Evolutionary conservation across 2,329 filamentous ascomycete species (phyloP).

Genomic region (Aspergillus quadricinctus): DNA sequence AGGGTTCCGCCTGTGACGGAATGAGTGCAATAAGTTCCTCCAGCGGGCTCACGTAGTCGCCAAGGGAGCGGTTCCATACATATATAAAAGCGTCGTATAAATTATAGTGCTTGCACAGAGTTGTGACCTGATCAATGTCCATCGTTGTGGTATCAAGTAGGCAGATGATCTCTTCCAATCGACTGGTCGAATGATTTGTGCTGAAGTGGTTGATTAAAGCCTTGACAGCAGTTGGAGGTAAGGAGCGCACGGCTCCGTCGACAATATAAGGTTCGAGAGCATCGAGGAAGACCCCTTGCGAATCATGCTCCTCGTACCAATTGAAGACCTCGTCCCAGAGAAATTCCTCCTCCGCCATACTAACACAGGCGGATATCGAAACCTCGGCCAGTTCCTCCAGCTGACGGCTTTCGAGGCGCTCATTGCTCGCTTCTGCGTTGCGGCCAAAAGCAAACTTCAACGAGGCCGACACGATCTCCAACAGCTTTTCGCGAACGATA

Average conservation of each 20-base stretch:
- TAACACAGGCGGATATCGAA: slow-evolving; percentile 78
- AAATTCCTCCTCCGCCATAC: slow-evolving; percentile 73
- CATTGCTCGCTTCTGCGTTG: slow-evolving; percentile 44
- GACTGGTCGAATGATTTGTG: slow-evolving; percentile 66
- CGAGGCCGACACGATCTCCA: slow-evolving; percentile 91
- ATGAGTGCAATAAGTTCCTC: slow-evolving; percentile 66
- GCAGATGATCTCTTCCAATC: slow-evolving; percentile 90
- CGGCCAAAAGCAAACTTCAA: slow-evolving; percentile 81
- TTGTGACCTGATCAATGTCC: slow-evolving; percentile 89
- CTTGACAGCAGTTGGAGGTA: slow-evolving; percentile 83
- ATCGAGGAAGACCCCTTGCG: slow-evolving; percentile 75
- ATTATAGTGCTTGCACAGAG: slow-evolving; percentile 82
- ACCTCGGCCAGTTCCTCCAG: slow-evolving; percentile 74
- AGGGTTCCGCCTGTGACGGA: slow-evolving; percentile 14
- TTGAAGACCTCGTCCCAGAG: slow-evolving; percentile 89
- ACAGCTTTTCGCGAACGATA: slow-evolving; percentile 80
- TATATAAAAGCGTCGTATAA: slow-evolving; percentile 95
- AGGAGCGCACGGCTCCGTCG: slow-evolving; percentile 65
- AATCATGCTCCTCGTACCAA: slow-evolving; percentile 74
- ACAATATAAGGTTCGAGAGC: slow-evolving; percentile 84
- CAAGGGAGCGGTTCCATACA: slow-evolving; percentile 88
- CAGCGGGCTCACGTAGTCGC: slow-evolving; percentile 86
- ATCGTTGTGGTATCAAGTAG: slow-evolving; percentile 85
- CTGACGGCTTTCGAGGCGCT: slow-evolving; percentile 55
- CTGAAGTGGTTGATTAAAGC: slow-evolving; percentile 79